phyloP scores from a whole-genome alignment of 2,329 filamentous ascomycete species.

The Colletotrichum coccodes region DNA sequence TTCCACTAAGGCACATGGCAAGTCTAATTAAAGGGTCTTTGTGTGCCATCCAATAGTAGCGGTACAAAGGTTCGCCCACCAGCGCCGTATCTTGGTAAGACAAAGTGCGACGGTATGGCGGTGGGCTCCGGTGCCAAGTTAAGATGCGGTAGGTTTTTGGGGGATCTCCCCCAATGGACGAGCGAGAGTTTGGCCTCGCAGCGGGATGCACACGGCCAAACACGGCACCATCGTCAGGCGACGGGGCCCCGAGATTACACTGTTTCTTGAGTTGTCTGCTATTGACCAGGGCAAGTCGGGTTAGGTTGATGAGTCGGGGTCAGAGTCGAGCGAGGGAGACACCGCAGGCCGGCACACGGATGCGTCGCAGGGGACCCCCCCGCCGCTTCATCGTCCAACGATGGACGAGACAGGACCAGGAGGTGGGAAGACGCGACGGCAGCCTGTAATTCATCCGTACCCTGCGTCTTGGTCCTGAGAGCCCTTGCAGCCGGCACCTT shows the following conservation, averaged over 20 bases:
- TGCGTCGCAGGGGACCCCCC: constrained; percentile 8
- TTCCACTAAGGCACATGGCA: background rate
- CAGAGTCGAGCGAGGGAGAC: background rate
- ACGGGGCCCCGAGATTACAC: constrained; percentile 6
- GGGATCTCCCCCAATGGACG: constrained; percentile 21
- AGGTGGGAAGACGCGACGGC: background rate
- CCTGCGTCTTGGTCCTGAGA: constrained; percentile 2
- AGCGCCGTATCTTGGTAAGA: background rate
- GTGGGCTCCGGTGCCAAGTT: background rate
- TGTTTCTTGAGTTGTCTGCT: background rate
- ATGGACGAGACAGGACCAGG: background rate
- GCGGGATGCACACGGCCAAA: constrained; percentile 19
- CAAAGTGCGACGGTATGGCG: background rate
- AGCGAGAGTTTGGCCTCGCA: constrained; percentile 25
- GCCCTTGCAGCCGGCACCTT: background rate
- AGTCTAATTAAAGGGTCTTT: constrained; percentile 10
- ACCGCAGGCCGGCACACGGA: constrained; percentile 5
- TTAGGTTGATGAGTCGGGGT: constrained; percentile 13
- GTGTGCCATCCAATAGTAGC: background rate
- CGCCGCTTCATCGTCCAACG: constrained; percentile 2
- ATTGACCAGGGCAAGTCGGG: background rate
- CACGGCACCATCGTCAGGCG: constrained; percentile 6
- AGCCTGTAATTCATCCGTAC: constrained; percentile 2
- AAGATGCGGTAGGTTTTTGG: background rate
- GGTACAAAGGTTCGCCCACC: background rate